Percentiles rank a stretch among this genome's conserved stretches.
Conservation (phyloP, 2,329 filamentous ascomycete genomes). For the Botrytis fragariae region DNA sequence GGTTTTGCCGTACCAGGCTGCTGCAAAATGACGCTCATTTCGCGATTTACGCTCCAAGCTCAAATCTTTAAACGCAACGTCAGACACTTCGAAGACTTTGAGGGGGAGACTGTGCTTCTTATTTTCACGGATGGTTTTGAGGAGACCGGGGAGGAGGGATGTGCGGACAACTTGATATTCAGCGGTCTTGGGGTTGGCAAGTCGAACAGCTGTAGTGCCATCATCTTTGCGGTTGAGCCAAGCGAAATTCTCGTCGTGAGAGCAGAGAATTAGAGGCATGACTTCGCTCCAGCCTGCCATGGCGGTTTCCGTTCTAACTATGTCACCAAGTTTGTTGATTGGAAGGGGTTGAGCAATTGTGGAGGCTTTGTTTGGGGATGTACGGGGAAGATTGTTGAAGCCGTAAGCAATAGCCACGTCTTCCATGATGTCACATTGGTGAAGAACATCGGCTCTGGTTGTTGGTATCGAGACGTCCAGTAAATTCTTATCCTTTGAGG, state of each 20-base stretch:
- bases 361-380: slow-evolving; percentile 80
- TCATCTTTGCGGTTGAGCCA: slow-evolving; percentile 92
- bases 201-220: slow-evolving; percentile 74
- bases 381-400: slow-evolving; percentile 90
- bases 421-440: slow-evolving; percentile 98
- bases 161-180: slow-evolving; percentile 95
- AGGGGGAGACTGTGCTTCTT: slow-evolving; percentile 85
- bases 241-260: slow-evolving; percentile 95
- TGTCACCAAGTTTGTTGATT: slow-evolving; percentile 93
- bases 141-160: slow-evolving; percentile 76
- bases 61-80: slow-evolving; percentile 88
- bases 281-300: slow-evolving; percentile 97
- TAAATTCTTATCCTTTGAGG: slow-evolving; percentile 63
- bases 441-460: slow-evolving; percentile 89
- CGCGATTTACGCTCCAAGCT: slow-evolving; percentile 78
- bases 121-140: slow-evolving; percentile 94
- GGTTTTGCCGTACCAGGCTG: slow-evolving; percentile 90
- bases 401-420: slow-evolving; percentile 95
- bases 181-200: slow-evolving; percentile 88
- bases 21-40: slow-evolving; percentile 95
- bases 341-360: slow-evolving; percentile 83
- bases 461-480: slow-evolving; percentile 82
- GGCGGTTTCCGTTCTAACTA: slow-evolving; percentile 82
- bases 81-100: slow-evolving; percentile 87
- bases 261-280: slow-evolving; percentile 93